Percentiles rank a stretch among this genome's conserved stretches.
Conservation (phyloP, 805 yeast genomes). For the Cyberlindnera amylophila region DNA sequence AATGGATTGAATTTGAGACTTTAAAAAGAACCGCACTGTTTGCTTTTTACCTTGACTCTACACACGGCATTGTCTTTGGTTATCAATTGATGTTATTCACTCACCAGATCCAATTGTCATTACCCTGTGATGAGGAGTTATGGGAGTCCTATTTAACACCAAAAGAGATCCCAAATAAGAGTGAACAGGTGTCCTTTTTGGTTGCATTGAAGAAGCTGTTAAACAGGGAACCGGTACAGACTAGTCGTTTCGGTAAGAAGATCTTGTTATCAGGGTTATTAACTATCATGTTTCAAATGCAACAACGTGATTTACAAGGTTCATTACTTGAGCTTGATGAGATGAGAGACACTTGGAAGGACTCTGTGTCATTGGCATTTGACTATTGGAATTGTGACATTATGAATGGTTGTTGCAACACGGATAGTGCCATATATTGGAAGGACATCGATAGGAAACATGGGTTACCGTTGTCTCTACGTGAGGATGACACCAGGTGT, state of each 20-base stretch:
- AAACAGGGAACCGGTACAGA: conserved; percentile 43
- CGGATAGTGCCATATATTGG: conserved; percentile 22
- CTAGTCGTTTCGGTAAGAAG: conserved; percentile 60
- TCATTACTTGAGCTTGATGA: conserved; percentile 42
- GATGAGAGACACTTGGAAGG: conserved; percentile 59
- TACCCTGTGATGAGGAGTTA: conserved; percentile 60
- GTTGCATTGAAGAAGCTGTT: conserved; percentile 54
- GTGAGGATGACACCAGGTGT: conserved; percentile 45
- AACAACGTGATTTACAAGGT: conserved; percentile 63
- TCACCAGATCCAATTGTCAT: conserved; percentile 56
- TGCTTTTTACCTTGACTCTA: conserved; percentile 78
- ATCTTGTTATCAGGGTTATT: conserved; percentile 63
- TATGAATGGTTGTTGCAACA: conserved; percentile 31
- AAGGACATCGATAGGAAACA: conserved; percentile 15
- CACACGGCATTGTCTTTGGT: conserved; percentile 75
- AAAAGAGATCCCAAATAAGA: conserved; percentile 24
- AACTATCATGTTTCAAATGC: conserved; percentile 67
- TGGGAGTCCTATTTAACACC: conserved; percentile 45
- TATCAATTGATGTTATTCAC: conserved; percentile 58
- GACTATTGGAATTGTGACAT: conserved; percentile 63
- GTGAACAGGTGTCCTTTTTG: conserved; percentile 43
- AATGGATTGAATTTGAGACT: conserved; percentile 79
- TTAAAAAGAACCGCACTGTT: conserved; percentile 74
- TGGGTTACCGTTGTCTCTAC: conserved; percentile 21
- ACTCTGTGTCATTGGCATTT: conserved; percentile 61